Percentiles rank a stretch among this genome's conserved stretches.
Evolutionary conservation across 75 land plant genomes (phyloP).

Genomic region (Cunninghamia lanceolata): DNA sequence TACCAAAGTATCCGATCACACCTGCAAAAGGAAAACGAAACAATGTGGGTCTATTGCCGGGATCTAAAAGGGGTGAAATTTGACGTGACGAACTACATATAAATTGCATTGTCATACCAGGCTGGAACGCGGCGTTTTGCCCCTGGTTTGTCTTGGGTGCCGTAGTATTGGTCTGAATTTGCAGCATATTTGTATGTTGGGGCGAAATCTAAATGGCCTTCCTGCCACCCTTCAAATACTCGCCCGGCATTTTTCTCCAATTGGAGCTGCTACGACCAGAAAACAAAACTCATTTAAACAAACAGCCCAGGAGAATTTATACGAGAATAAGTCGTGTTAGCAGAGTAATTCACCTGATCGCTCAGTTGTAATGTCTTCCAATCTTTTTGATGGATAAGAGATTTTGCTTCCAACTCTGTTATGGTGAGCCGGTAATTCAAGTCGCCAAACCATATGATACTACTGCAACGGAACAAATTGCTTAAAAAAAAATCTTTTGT

Average conservation of each 20-base stretch:
- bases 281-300: background rate
- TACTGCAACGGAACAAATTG: conserved; percentile 33
- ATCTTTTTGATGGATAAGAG: conserved; percentile 39
- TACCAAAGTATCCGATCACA: conserved; percentile 86
- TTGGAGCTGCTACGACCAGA: conserved; percentile 44
- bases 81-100: background rate
- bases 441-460: conserved; percentile 85
- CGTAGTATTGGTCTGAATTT: conserved; percentile 62
- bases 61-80: too few relatives aligned
- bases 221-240: conserved; percentile 90
- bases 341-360: conserved; percentile 59
- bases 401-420: conserved; percentile 25
- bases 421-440: conserved; percentile 74
- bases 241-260: conserved; percentile 72
- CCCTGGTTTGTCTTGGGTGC: conserved; percentile 41
- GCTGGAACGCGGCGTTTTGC: conserved; percentile 75
- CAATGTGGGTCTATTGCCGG: background rate
- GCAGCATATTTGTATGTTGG: conserved; percentile 87
- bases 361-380: conserved; percentile 65
- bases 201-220: conserved; percentile 73
- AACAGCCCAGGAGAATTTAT: background rate
- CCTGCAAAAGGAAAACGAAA: conserved; percentile 29
- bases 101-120: conserved; percentile 39
- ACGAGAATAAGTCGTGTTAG: background rate
- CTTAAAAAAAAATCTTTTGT: background rate